Evolutionary conservation across 2,329 filamentous ascomycete species (phyloP).

Genomic region (Orbilia ellipsospora): DNA sequence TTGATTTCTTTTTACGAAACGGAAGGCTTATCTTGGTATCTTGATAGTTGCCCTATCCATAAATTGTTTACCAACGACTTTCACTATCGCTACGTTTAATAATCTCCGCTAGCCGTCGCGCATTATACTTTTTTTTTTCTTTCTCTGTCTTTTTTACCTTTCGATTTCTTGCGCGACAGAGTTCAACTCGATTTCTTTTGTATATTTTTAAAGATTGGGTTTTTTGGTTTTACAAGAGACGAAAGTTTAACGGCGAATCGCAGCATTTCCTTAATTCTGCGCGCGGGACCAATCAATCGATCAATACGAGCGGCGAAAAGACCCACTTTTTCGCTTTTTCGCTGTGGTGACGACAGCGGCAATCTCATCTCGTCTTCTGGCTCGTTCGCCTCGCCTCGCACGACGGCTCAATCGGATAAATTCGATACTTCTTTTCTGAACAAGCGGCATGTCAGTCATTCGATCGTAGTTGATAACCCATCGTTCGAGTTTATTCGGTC

Average conservation of each 20-base stretch:
- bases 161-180: background rate
- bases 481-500: too few relatives aligned
- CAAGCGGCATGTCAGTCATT: too few relatives aligned
- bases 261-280: background rate
- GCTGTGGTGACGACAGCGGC: constrained; percentile 20
- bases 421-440: background rate
- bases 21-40: too few relatives aligned
- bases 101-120: constrained; percentile 6
- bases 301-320: background rate
- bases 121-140: background rate
- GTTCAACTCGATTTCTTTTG: background rate
- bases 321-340: constrained; percentile 19
- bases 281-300: constrained; percentile 2
- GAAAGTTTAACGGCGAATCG: background rate
- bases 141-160: background rate
- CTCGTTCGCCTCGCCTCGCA: background rate
- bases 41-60: too few relatives aligned
- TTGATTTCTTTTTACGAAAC: too few relatives aligned
- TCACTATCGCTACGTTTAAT: background rate
- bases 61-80: too few relatives aligned
- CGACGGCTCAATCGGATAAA: constrained; percentile 1
- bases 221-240: too few relatives aligned
- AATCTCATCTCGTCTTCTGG: background rate
- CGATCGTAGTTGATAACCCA: too few relatives aligned
- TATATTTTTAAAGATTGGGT: too few relatives aligned